Base-by-base conservation (phyloP, 176 grass and related monocot species). In the Aechmea fasciata region DNA sequence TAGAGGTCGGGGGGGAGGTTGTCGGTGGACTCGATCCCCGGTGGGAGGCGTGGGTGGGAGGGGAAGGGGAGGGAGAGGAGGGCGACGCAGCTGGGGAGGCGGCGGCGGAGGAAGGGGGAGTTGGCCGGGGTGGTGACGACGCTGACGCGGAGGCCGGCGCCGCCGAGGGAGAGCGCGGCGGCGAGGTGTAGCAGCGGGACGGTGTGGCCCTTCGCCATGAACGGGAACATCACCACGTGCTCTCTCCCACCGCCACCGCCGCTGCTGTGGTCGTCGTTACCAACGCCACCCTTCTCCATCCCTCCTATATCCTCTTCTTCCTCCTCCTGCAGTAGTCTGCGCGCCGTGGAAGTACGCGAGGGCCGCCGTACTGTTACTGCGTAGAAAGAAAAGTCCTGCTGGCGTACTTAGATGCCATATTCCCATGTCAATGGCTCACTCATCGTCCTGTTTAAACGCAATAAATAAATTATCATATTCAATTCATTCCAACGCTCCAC, bases 181-280 rank as follows among this genome's bases (percentile, higher is more conserved):
- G 84, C 73, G 29, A 96, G 72, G 72, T 90, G 76, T 18, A 96
- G 64, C 49, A 96, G 73, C 1, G 87, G 91, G 66, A 87, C 72
- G 20, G 74, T 83, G 79, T 90, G 91, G 50, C 87, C 79, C 65
- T 96, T 90, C 50, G 91, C 87, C 87, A 90, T 90, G 84, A 96
- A 87, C 11, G 91, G 91, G 55, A 96, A 83, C 67, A 96, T 57
- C 41, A 96, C 33, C 13, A 96, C 22, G 73, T 78, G 84, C 25
- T 87, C 74, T 66, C 67, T 82, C 11, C 69, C 65, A 41, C 33
- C 33, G 5, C 33, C 6, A 41, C 33, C 6, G 22, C 22, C 22
- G 22, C 22, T 23, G 22, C 22, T 23, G 22, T 23, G 22, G 22
- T 23, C 22, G 22, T 23, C 22, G 22, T 23, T 23, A 23, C 22